Percentiles rank a stretch among this genome's conserved stretches.
Evolutionary conservation across 2,329 filamentous ascomycete species (phyloP).

Genomic region (Penicillium aurantiogriseum): DNA sequence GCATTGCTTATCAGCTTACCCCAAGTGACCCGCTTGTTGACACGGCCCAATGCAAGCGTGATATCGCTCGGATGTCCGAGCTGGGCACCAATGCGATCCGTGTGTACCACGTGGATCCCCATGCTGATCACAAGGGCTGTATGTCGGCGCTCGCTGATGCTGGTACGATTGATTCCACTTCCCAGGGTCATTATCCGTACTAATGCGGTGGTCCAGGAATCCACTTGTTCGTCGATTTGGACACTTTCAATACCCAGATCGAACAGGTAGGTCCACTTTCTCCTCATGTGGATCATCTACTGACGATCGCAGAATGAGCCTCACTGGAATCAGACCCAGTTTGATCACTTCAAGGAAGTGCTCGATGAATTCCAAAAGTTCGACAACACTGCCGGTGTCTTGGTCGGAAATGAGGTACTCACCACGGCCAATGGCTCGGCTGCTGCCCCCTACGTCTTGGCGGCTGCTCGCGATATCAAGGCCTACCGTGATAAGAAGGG

Average conservation of each 20-base stretch:
- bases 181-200: not conserved
- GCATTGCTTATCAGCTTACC: constrained; percentile 69
- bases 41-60: constrained; percentile 70
- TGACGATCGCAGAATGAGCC: constrained; percentile 51
- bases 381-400: constrained; percentile 79
- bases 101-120: constrained; percentile 80
- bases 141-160: constrained; percentile 77
- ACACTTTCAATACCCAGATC: constrained; percentile 48
- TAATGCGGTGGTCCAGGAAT: constrained; percentile 37
- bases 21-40: constrained; percentile 73
- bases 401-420: constrained; percentile 84
- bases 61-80: constrained; percentile 73
- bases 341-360: constrained; percentile 65
- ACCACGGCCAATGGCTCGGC: constrained; percentile 49
- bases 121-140: constrained; percentile 70
- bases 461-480: constrained; percentile 78
- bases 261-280: constrained; percentile 32
- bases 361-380: constrained; percentile 76
- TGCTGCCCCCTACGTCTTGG: constrained; percentile 79
- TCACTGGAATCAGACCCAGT: constrained; percentile 71
- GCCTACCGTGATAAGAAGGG: constrained; percentile 71
- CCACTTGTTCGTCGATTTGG: constrained; percentile 80
- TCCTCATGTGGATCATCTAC: constrained; percentile 2
- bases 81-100: constrained; percentile 81
- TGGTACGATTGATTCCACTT: constrained; percentile 49